These are phyloP conservation scores for Funneliformis caledonium DNA, from an alignment of 371 early-diverging fungal species.

Conservation along the genomic window DNA sequence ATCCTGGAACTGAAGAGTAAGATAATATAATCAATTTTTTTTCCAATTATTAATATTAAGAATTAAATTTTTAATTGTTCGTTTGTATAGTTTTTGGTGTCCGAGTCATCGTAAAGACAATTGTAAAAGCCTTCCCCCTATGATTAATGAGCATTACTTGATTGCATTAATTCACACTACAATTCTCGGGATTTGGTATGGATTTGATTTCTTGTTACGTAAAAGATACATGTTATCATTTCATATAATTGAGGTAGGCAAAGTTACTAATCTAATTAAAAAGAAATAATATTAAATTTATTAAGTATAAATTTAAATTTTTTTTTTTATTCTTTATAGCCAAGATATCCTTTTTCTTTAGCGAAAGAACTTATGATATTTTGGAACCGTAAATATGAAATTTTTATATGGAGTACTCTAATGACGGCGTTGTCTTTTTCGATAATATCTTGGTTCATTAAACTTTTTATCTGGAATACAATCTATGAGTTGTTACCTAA, in stretches of 20 bases:
- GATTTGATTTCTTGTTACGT: slow-evolving; percentile 9
- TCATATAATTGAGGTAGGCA: slow-evolving; percentile 10
- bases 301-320: neutral
- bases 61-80: neutral
- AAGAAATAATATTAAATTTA: neutral
- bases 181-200: slow-evolving; percentile 21
- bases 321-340: neutral
- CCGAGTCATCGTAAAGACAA: slow-evolving; percentile 12
- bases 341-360: neutral
- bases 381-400: slow-evolving; percentile 2
- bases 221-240: slow-evolving; percentile 15
- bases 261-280: neutral
- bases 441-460: neutral
- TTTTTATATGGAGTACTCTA: neutral
- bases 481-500: slow-evolving; percentile 20
- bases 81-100: slow-evolving; percentile 30
- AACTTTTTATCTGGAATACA: slow-evolving; percentile 7
- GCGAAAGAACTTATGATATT: slow-evolving; percentile 1
- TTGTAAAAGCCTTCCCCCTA: slow-evolving; percentile 8
- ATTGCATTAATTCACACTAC: slow-evolving; percentile 1
- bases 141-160: slow-evolving; percentile 26
- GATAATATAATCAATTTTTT: neutral
- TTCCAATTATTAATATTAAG: neutral
- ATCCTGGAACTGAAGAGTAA: slow-evolving; percentile 8
- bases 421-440: neutral